Evolutionary conservation across 108 stramenopile genomes (phyloP).

Genomic region (Cyclotella cryptica): DNA sequence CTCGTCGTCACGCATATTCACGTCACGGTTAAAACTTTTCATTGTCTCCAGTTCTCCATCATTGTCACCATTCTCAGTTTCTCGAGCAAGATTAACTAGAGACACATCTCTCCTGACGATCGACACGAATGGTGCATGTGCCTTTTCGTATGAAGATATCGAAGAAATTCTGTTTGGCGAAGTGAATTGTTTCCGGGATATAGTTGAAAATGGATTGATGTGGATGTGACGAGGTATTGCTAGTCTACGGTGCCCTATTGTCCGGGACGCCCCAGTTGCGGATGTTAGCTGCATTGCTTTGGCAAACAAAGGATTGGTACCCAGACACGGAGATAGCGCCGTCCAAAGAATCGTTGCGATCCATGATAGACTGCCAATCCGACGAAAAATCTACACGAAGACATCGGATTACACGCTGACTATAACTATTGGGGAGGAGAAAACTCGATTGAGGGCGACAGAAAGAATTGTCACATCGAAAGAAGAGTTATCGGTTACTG

Average conservation of each 20-base stretch:
- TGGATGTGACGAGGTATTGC: neutral
- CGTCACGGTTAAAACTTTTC: neutral
- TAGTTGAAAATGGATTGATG: neutral
- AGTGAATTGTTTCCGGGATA: neutral
- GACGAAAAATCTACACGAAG: too few species aligned
- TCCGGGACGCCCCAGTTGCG: neutral
- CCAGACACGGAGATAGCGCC: too few species aligned
- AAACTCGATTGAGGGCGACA: too few species aligned
- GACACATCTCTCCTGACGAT: constrained; percentile 16
- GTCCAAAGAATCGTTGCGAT: too few species aligned
- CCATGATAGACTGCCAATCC: too few species aligned
- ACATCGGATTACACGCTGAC: too few species aligned
- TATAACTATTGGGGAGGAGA: too few species aligned
- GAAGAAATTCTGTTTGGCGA: constrained; percentile 11
- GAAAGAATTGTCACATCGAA: too few species aligned
- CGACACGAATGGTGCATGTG: neutral
- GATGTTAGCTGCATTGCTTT: constrained; percentile 1
- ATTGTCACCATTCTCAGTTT: constrained; percentile 3
- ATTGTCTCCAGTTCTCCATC: too few species aligned
- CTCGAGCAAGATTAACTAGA: constrained; percentile 18
- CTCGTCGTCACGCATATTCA: neutral
- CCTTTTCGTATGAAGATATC: constrained; percentile 13
- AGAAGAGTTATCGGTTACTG: too few species aligned
- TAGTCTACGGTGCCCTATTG: neutral
- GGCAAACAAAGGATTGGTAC: neutral